phyloP scores from a whole-genome alignment of 345 rosid genomes.

The Eucalyptus sp. region DNA sequence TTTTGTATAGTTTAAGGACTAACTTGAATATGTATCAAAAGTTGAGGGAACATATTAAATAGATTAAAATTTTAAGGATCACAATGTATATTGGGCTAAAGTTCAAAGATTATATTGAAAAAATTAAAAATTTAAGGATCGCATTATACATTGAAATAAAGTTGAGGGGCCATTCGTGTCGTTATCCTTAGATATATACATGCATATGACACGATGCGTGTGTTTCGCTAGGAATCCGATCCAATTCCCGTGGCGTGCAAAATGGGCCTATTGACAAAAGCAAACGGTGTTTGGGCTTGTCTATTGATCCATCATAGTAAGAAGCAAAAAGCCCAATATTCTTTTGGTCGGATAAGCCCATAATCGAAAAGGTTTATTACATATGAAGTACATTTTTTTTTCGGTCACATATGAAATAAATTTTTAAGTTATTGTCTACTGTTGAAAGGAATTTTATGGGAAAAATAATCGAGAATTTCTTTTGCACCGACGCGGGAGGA shows the following conservation, averaged over 20 bases:
- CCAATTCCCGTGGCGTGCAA: neutral
- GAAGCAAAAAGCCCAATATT: neutral
- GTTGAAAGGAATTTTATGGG: neutral
- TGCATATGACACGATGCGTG: neutral
- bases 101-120: no score
- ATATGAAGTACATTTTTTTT: neutral
- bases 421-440: neutral
- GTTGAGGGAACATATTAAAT: accelerated
- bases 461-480: neutral
- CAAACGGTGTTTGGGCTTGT: neutral
- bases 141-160: no score
- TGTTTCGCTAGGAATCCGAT: neutral
- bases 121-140: no score
- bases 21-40: no score
- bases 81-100: no score
- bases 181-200: accelerated
- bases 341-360: neutral
- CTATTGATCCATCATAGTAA: neutral
- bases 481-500: neutral
- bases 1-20: no score
- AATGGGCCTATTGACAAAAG: neutral
- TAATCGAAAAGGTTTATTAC: neutral
- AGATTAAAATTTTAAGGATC: no score
- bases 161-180: accelerated
- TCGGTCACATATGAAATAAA: no score